Evolutionary conservation across 208 protist genomes (phyloP), one percentile per base, ranked within the genome.

Genomic region (Leishmania tarentolae): DNA sequence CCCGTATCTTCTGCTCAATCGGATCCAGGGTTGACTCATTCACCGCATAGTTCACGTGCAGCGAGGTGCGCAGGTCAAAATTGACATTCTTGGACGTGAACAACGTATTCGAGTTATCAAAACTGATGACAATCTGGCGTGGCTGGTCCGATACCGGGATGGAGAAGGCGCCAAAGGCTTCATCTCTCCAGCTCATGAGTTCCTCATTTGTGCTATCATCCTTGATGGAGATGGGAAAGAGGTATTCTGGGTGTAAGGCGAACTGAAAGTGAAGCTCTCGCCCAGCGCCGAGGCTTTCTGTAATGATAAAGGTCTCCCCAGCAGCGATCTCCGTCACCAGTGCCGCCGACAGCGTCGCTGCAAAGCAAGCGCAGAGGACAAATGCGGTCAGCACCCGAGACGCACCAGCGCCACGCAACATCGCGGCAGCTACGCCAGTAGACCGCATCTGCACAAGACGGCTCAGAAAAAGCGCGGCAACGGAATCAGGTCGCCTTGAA

Each of bases 211-310:
- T 75, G 7, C 31, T 56, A n/a, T 73, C 65, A 75, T 93, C 82
- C 1, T 69, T 11, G 24, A 95, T 61, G 5, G 52, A 35, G 52
- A 86, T 79, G 37, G 82, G 31, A 9, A 94, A 80, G 37, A 86
- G 13, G 47, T 76, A 74, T 24, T 87, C 79, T 53, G 63, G 75
- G 73, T 70, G 63, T 11, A 92, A 77, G 17, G 82, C 44, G 59
- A 96, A 96, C 70, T 91, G 86, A 63, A 94, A 93, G 56, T 88
- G 84, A 8, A 92, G 52, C 21, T 77, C 47, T 59, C 78, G 83
- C 11, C 86, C 63, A 19, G 76, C n/a, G 1, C 82, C 69, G 24
- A 94, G 74, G 15, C 59, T 19, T 57, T 95, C 91, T 3, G 80
- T 68, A 9, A 96, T 52, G 65, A 79, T 79, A 52, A 91, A 82